Percentiles rank a stretch among this genome's conserved stretches.
Evolutionary conservation across 176 grass and related monocot genomes (phyloP).

Genomic region (Zoysia pacifica): DNA sequence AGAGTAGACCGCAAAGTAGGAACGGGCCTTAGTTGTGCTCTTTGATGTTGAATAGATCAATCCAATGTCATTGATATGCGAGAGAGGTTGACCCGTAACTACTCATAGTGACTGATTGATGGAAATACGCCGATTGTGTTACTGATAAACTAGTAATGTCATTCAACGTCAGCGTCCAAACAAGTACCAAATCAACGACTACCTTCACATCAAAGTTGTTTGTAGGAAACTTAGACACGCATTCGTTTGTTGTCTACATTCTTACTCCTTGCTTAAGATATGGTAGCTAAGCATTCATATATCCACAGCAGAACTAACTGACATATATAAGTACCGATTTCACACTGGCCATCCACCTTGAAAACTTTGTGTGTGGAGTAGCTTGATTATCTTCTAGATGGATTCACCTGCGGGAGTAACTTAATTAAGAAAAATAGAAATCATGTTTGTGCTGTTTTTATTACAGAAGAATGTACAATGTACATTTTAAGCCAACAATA

Average conservation of each 20-base stretch:
- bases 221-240: conserved; percentile 66
- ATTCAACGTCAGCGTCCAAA: conserved; percentile 46
- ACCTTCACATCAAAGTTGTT: conserved; percentile 73
- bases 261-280: conserved; percentile 47
- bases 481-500: conserved; percentile 4
- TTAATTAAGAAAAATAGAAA: conserved; percentile 36
- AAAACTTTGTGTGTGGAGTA: conserved; percentile 20
- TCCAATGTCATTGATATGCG: conserved; percentile 36
- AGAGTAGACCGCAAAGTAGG: conserved; percentile 41
- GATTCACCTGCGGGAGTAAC: conserved; percentile 32
- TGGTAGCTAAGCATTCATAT: conserved; percentile 54
- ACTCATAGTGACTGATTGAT: conserved; percentile 43
- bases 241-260: conserved; percentile 44
- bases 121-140: conserved; percentile 46
- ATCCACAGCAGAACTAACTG: conserved; percentile 49
- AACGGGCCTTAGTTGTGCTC: conserved; percentile 46
- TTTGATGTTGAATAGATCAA: conserved; percentile 51
- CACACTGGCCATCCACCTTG: conserved; percentile 25
- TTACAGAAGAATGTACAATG: neutral
- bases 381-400: conserved; percentile 46
- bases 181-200: conserved; percentile 48
- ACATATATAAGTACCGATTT: conserved; percentile 43
- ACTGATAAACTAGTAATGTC: conserved; percentile 47
- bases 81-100: conserved; percentile 62
- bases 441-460: conserved; percentile 12